Conservation (phyloP, 805 yeast species). For the Saccharomyces kudriavzevii region DNA sequence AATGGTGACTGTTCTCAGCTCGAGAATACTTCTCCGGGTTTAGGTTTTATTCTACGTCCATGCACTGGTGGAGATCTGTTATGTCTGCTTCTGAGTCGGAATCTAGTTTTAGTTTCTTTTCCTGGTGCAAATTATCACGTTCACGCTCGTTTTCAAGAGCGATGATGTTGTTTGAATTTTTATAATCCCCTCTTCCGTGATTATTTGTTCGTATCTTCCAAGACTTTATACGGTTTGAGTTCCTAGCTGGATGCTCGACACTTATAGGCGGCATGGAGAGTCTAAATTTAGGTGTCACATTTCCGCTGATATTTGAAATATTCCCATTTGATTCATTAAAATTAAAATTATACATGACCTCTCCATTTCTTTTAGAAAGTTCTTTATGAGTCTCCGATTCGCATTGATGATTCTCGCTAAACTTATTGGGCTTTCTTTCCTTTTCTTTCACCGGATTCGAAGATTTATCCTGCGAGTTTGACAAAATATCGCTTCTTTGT, state of each 20-base stretch:
- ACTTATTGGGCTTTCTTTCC: not conserved
- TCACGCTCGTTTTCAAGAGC: not conserved
- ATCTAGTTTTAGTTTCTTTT: not conserved
- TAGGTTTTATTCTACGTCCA: not conserved
- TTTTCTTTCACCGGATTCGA: not conserved
- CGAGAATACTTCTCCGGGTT: not conserved
- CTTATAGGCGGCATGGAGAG: slow-evolving; percentile 19
- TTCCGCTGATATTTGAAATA: not conserved
- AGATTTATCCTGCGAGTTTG: slow-evolving; percentile 1
- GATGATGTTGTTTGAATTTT: not conserved
- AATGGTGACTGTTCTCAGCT: not conserved
- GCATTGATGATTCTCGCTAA: not conserved
- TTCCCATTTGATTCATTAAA: slow-evolving; percentile 5
- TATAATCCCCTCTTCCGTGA: not conserved
- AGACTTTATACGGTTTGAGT: slow-evolving; percentile 2
- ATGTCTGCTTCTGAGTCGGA: not conserved
- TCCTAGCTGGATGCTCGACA: slow-evolving; percentile 11
- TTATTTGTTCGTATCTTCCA: slow-evolving; percentile 5
- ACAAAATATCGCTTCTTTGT: slow-evolving; percentile 13
- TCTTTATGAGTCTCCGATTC: not conserved
- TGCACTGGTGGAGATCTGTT: not conserved
- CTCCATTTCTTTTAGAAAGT: not conserved
- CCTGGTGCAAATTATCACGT: not conserved
- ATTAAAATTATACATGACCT: slow-evolving; percentile 9
- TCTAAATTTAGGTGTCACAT: slow-evolving; percentile 12